phyloP scores from a whole-genome alignment of 192 early-diverging fungal species.

The Coemansia sp. region DNA sequence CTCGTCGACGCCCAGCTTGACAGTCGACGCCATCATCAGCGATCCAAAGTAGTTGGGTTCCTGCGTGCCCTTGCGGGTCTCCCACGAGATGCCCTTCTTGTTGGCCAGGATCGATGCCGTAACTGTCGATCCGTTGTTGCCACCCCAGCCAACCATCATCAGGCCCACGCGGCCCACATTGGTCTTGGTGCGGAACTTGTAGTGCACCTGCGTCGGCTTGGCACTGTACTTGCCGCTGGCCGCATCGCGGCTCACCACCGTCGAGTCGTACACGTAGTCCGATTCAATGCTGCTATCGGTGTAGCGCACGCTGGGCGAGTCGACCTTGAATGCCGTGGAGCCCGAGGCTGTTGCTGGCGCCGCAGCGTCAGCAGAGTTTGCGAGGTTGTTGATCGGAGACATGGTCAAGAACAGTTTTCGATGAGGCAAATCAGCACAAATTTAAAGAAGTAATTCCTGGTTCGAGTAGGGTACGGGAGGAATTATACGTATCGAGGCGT shows the following conservation, averaged over 20 bases:
- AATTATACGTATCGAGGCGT: slow-evolving; percentile 64
- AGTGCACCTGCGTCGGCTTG: slow-evolving; percentile 82
- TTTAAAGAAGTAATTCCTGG: slow-evolving; percentile 9
- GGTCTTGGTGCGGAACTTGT: slow-evolving; percentile 86
- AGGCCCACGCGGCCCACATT: slow-evolving; percentile 72
- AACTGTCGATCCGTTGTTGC: slow-evolving; percentile 98
- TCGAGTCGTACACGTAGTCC: slow-evolving; percentile 88
- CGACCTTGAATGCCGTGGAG: slow-evolving; percentile 75
- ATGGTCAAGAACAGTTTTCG: slow-evolving; percentile 11
- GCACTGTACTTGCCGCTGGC: slow-evolving; percentile 69
- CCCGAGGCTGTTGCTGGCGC: slow-evolving; percentile 35
- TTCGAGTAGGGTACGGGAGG: not conserved
- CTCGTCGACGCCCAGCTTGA: slow-evolving; percentile 87
- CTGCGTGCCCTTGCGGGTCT: slow-evolving; percentile 91
- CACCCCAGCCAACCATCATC: slow-evolving; percentile 99
- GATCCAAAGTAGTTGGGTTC: slow-evolving; percentile 96
- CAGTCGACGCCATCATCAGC: slow-evolving; percentile 92
- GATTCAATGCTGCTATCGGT: slow-evolving; percentile 74
- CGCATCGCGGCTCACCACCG: slow-evolving; percentile 70
- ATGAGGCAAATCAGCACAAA: slow-evolving; percentile 22
- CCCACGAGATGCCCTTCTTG: slow-evolving; percentile 83
- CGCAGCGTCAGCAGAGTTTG: slow-evolving; percentile 32
- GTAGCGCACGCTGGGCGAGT: slow-evolving; percentile 88
- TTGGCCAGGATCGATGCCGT: slow-evolving; percentile 97
- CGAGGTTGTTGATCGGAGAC: slow-evolving; percentile 42